Base-by-base conservation (phyloP, 2,329 filamentous ascomycete species). In the Sporothrix mexicana region DNA sequence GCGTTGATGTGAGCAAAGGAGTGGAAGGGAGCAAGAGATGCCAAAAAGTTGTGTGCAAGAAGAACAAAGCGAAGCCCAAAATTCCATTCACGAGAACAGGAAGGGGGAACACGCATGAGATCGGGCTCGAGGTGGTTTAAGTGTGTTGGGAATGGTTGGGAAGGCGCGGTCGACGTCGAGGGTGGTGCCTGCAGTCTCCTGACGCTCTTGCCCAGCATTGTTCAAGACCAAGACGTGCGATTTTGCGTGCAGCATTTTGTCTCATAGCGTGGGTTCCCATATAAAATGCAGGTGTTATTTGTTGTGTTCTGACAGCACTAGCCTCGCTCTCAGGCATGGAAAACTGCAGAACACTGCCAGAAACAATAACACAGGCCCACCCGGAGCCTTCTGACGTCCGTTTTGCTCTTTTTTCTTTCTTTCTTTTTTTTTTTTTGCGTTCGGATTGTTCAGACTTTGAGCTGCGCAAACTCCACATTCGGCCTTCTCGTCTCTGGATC, bases 321-420 rank as follows among this genome's bases (percentile, higher is more conserved):
- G 53, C 30, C 59, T 59, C 30, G 17, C 59, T 47, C 53, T 55
- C 17, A 69, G 62, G 36, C 71, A 72, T 61, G 73, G 74, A 72
- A 36, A 74, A 74, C 74, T 73, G 73, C 59, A 73, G n/a, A n/a
- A n/a, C n/a, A n/a, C n/a, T n/a, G n/a, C n/a, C n/a, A n/a, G 74
- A 74, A 74, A 75, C 74, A 23, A 71, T 41, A 69, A 69, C 49
- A 61, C 45, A 71, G 72, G 45, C 69, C 72, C 72, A 71, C 72
- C 51, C 9, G 10, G 7, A 45, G 13, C 47, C 30, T 62, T 47
- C 23, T 70, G 53, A 36, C 49, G 30, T 36, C 30, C 30, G 30
- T 36, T 36, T 10, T 57, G 7, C 15, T 41, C 67, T 15, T 36
- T 30, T 25, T 45, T 45, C 17, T n/a, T 4, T 25, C 53, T 23